Evolutionary conservation across 306 rosid species (phyloP), one percentile per base, ranked within the genome.

Genomic region (Trifolium repens): DNA sequence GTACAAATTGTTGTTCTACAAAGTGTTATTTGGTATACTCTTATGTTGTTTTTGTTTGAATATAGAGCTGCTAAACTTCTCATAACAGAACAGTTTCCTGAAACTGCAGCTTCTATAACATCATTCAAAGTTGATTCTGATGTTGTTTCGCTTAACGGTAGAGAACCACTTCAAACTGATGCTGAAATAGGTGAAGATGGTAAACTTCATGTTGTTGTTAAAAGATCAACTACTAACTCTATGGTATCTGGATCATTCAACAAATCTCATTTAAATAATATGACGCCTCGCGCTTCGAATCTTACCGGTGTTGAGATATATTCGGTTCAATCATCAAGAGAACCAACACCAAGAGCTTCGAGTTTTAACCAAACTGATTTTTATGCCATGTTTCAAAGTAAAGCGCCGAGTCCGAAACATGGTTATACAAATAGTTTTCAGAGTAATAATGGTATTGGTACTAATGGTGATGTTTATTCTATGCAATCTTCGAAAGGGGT

Each of bases 111-210:
- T 9, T 90, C 93, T 2, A 93, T 93, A 12, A 88, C 94, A 0
- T 89, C 94, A 5, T 87, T 93, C 78, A 80, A 82, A 42, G 93
- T 93, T 26, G 98, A 91, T 44, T 90, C 93, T 0, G 98, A 93
- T 61, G 96, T 93, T 13, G 83, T 93, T 27, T 93, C 98, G 1
- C 85, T 93, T 30, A 90, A 89, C 42, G 98, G 96, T 7, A 69
- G 96, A 1, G 98, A 93, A 61, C 85, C 90, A 0, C 59, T 93
- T 5, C 88, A 85, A 71, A 52, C 98, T 0, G 98, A 93, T 47
- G 93, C 96, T 0, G 93, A 93, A 78, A 91, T 93, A 4, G 96
- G 94, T 5, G 96, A 90, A 44, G 98, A 93, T 37, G 98, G 98
- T 4, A 93, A 90, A 60, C 91, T 93, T 24, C 94, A 89, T 77